Conservation (phyloP, 78 protist genomes). For the Bigelowiella natans region DNA sequence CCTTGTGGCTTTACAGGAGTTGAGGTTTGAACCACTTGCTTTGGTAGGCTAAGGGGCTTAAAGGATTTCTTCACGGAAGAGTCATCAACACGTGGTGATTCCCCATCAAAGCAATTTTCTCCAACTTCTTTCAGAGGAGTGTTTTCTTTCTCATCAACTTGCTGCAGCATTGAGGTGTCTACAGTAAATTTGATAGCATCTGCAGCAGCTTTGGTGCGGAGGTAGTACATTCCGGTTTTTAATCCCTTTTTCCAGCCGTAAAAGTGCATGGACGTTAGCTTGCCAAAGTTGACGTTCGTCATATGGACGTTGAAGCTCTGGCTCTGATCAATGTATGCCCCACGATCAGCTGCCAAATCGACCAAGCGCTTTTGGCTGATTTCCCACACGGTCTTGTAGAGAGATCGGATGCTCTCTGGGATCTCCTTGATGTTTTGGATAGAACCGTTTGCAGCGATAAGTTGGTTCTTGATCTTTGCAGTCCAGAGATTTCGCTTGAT, state of each 20-base stretch:
- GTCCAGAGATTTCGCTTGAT: slow-evolving; percentile 72
- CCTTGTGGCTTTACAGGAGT: background rate
- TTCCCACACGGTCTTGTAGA: slow-evolving; percentile 96
- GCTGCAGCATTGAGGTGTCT: slow-evolving; percentile 36
- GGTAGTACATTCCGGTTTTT: slow-evolving; percentile 88
- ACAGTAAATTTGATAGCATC: slow-evolving; percentile 94
- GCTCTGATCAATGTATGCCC: slow-evolving; percentile 87
- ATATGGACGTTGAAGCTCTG: slow-evolving; percentile 69
- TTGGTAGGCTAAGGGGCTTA: background rate
- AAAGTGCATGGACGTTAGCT: slow-evolving; percentile 94
- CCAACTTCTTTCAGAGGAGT: background rate
- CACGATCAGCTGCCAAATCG: slow-evolving; percentile 95
- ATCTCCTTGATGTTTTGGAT: slow-evolving; percentile 62
- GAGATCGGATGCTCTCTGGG: slow-evolving; percentile 66
- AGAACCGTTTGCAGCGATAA: slow-evolving; percentile 79
- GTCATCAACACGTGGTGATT: background rate
- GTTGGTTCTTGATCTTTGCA: slow-evolving; percentile 48
- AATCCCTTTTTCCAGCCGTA: slow-evolving; percentile 92
- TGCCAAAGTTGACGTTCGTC: slow-evolving; percentile 67
- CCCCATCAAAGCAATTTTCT: background rate
- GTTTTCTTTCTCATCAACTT: background rate
- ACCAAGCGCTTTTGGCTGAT: slow-evolving; percentile 46
- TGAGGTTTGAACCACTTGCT: background rate
- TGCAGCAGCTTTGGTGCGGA: slow-evolving; percentile 87
- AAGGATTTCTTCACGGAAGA: too few relatives aligned